Conservation (phyloP, 2,329 filamentous ascomycete species). For the Xylariaceae sp. region DNA sequence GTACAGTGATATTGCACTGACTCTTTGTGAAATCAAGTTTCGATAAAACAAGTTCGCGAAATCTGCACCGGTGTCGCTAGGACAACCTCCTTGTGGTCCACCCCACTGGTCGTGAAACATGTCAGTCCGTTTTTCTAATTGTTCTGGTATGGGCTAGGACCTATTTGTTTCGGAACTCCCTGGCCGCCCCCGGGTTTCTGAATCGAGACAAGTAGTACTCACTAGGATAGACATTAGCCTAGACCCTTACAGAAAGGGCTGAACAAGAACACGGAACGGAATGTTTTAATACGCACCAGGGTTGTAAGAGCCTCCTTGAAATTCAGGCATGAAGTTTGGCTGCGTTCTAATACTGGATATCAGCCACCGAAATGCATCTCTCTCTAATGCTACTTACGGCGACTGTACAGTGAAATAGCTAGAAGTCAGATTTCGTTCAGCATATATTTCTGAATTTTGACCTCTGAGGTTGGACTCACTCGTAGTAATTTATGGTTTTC, state of each 20-base stretch:
- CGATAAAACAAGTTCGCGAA: constrained; percentile 65
- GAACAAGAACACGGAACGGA: no score
- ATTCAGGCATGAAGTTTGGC: constrained; percentile 57
- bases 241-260: no score
- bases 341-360: constrained; percentile 34
- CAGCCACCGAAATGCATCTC: not conserved
- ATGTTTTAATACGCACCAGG: no score
- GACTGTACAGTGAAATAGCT: constrained; percentile 33
- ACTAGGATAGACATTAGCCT: no score
- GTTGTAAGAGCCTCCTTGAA: constrained; percentile 59
- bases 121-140: no score
- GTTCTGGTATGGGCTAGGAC: no score
- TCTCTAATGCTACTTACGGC: constrained; percentile 21
- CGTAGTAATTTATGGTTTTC: constrained; percentile 24
- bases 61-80: constrained; percentile 52
- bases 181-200: no score
- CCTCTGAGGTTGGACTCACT: constrained; percentile 16
- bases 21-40: constrained; percentile 57
- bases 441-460: not conserved
- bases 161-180: no score
- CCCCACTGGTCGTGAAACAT: no score
- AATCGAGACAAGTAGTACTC: no score
- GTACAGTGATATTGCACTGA: constrained; percentile 60
- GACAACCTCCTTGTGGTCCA: constrained; percentile 55
- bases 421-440: not conserved